Evolutionary conservation across 2,329 filamentous ascomycete species (phyloP).

Genomic region (Ilyonectria robusta): DNA sequence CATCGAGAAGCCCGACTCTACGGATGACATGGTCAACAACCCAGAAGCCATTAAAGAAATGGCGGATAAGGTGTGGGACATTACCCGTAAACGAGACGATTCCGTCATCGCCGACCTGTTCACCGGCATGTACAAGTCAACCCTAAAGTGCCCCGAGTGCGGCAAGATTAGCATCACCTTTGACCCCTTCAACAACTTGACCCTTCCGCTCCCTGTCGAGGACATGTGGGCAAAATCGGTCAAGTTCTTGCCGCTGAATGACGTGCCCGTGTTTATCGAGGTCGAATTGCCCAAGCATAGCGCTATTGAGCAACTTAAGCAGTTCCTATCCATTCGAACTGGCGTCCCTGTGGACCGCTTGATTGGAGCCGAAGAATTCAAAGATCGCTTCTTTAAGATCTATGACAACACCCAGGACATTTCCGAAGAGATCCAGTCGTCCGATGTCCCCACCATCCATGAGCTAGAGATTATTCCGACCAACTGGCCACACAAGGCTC

Average conservation of each 20-base stretch:
- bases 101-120: conserved; percentile 97
- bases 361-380: conserved; percentile 88
- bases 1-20: conserved; percentile 97
- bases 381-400: conserved; percentile 87
- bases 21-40: conserved; percentile 93
- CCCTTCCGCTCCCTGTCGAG: conserved; percentile 89
- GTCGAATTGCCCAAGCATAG: conserved; percentile 86
- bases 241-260: conserved; percentile 83
- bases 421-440: conserved; percentile 78
- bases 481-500: conserved; percentile 76
- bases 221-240: conserved; percentile 83
- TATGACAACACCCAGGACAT: conserved; percentile 79
- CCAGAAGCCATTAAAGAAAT: conserved; percentile 85
- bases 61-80: conserved; percentile 90
- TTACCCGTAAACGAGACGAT: conserved; percentile 92
- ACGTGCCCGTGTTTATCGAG: conserved; percentile 78
- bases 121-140: conserved; percentile 98
- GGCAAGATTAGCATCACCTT: conserved; percentile 98
- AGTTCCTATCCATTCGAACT: conserved; percentile 76
- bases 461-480: conserved; percentile 86
- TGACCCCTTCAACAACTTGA: conserved; percentile 96
- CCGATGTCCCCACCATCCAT: conserved; percentile 77
- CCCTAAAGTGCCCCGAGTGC: conserved; percentile 90
- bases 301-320: conserved; percentile 77
- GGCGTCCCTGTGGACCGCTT: conserved; percentile 76